Base-by-base conservation (phyloP, 768 basidiomycete species). In the Leccinum imitatum region DNA sequence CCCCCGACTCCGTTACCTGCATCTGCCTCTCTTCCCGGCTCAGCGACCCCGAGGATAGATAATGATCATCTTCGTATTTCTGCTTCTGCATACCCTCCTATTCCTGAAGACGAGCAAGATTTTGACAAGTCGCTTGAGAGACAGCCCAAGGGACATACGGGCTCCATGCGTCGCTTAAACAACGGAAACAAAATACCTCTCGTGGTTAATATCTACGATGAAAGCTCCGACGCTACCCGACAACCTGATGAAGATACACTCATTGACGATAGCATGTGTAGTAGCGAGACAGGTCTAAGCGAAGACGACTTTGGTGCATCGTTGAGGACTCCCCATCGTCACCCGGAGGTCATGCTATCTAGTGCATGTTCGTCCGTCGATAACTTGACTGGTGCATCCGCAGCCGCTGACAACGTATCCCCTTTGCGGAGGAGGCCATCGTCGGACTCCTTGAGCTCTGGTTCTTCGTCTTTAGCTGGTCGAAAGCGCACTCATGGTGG, bases 121-220 rank as follows among this genome's bases (percentile, higher is more conserved):
- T 90, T 89, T 89, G 78, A 70, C 62, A 69, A 69, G 83, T 84
- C 81, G 87, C 86, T 88, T 86, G 80, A 78, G 84, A 81, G 75
- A 71, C 82, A 77, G 73, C 83, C 78, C 81, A 82, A 84, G 81
- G 70, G 72, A 71, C 79, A 82, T 79, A 80, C 84, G 80, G 77
- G 81, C 82, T 82, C 78, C 73, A 82, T 77, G 74, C 73, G 75
- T 69, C 77, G 74, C 84, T 80, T 78, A 84, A 86, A 87, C 86
- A 85, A 87, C 81, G 71, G 66, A 59, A 74, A 60, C 65, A 68
- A 62, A 55, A 63, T 60, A 57, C 56, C 61, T 54, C 52, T 65
- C 41, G 81, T 83, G 83, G 81, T 80, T 77, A 72, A 74, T 59
- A 51, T 2, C 17, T 50, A 57, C 23, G 58, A 53, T 39, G 58